phyloP scores from a whole-genome alignment of 2,329 filamentous ascomycete genomes.

The Colletotrichum gloeosporioides region DNA sequence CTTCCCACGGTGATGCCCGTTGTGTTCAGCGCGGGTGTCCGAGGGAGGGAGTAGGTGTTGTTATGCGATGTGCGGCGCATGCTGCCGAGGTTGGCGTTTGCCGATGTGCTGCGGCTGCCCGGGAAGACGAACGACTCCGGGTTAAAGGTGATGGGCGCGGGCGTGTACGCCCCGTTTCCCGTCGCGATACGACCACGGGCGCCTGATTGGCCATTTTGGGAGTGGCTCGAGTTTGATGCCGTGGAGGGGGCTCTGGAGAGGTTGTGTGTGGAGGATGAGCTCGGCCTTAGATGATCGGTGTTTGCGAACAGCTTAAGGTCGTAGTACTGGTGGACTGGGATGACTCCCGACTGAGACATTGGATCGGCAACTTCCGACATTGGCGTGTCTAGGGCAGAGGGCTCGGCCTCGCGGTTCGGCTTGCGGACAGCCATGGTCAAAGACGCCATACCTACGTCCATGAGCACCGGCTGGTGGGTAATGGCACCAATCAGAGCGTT shows the following conservation, averaged over 20 bases:
- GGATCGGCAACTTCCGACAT: conserved; percentile 25
- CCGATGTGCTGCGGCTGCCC: conserved; percentile 50
- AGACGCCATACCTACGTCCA: conserved; percentile 89
- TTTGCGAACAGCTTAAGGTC: conserved; percentile 78
- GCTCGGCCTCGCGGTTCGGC: conserved; percentile 39
- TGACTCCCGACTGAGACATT: conserved; percentile 29
- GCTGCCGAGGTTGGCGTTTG: conserved; percentile 43
- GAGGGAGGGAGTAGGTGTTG: conserved; percentile 18
- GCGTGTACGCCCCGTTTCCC: conserved; percentile 5
- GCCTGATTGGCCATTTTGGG: conserved; percentile 28
- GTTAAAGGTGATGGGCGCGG: conserved; percentile 37
- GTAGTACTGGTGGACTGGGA: conserved; percentile 66
- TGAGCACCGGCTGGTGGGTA: conserved; percentile 87
- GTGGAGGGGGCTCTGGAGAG: conserved; percentile 33
- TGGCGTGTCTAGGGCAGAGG: conserved; percentile 25
- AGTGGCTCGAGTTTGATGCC: conserved; percentile 34
- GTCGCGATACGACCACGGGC: conserved; percentile 42
- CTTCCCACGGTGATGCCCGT: conserved; percentile 46
- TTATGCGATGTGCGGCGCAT: conserved; percentile 35
- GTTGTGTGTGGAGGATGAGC: conserved; percentile 36
- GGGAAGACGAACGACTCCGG: conserved; percentile 39
- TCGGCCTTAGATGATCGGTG: conserved; percentile 71
- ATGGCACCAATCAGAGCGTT: conserved; percentile 94
- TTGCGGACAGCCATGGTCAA: conserved; percentile 85
- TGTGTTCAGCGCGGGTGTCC: conserved; percentile 32